phyloP scores from a whole-genome alignment of 805 yeast genomes.

The Candida coquimbonensis region DNA sequence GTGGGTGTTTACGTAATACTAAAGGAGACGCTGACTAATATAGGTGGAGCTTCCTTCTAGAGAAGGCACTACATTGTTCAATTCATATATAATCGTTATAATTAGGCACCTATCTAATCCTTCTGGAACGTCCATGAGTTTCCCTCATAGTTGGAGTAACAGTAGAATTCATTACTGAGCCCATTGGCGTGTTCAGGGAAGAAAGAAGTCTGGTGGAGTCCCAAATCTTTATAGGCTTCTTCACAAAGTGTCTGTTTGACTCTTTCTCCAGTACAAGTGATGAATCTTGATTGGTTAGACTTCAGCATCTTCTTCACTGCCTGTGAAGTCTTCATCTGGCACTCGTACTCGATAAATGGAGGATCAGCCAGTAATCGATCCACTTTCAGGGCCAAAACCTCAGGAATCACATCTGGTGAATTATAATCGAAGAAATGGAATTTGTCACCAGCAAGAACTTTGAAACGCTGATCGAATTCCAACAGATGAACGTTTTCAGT shows the following conservation, averaged over 20 bases:
- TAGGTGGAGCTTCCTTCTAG: not conserved
- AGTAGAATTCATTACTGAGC: slow-evolving; percentile 78
- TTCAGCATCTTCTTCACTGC: slow-evolving; percentile 56
- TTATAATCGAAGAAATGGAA: slow-evolving; percentile 75
- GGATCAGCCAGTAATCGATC: slow-evolving; percentile 80
- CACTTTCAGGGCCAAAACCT: slow-evolving; percentile 48
- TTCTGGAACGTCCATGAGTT: slow-evolving; percentile 45
- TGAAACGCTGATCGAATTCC: slow-evolving; percentile 76
- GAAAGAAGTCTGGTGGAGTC: slow-evolving; percentile 55
- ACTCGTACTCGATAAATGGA: slow-evolving; percentile 75
- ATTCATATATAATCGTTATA: no score
- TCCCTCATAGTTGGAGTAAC: slow-evolving; percentile 76
- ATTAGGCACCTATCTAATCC: not conserved
- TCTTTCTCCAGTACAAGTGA: slow-evolving; percentile 88
- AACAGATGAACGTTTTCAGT: slow-evolving; percentile 65
- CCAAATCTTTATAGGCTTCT: slow-evolving; percentile 19
- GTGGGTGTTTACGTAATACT: no score
- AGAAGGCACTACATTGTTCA: no score
- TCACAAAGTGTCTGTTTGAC: slow-evolving; percentile 41
- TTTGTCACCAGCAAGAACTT: slow-evolving; percentile 61
- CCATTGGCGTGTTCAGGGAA: slow-evolving; percentile 81
- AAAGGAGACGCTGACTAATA: no score
- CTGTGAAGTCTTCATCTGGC: slow-evolving; percentile 63
- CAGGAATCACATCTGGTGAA: slow-evolving; percentile 50
- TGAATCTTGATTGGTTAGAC: slow-evolving; percentile 27